Percentiles rank a stretch among this genome's conserved stretches.
These are phyloP conservation scores for Bipolaris cookei DNA, from an alignment of 2,329 filamentous ascomycete genomes.

Conservation along the genomic window DNA sequence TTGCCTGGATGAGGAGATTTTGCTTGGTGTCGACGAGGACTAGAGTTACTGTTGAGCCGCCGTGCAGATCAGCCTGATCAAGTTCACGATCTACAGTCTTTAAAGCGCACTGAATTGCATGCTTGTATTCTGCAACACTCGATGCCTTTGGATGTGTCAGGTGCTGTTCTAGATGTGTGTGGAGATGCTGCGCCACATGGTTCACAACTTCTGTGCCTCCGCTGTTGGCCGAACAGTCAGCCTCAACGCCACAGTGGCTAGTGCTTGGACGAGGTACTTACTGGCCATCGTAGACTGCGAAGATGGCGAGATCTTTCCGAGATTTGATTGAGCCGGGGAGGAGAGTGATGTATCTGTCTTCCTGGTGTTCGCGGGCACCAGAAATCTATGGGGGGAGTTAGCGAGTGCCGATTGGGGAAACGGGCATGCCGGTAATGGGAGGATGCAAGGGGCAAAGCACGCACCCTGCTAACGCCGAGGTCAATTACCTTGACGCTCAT, in stretches of 20 bases:
- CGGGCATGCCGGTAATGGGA: neutral
- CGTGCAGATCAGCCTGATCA: constrained; percentile 24
- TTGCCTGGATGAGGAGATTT: constrained; percentile 29
- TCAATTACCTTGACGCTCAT: constrained; percentile 26
- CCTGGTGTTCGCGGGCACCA: constrained; percentile 30
- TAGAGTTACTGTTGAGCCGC: constrained; percentile 34
- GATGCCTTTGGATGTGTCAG: constrained; percentile 20
- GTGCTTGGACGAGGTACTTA: constrained; percentile 9
- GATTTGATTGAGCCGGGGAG: constrained; percentile 26
- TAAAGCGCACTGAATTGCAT: constrained; percentile 32
- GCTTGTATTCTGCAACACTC: constrained; percentile 27
- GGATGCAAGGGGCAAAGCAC: constrained; percentile 11
- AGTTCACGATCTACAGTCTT: constrained; percentile 27
- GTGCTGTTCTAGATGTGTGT: constrained; percentile 29
- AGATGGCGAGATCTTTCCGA: constrained; percentile 32
- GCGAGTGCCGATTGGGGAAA: constrained; percentile 14
- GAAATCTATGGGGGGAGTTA: constrained; percentile 30
- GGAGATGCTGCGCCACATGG: constrained; percentile 24
- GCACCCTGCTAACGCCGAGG: constrained; percentile 24
- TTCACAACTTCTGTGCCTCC: constrained; percentile 29
- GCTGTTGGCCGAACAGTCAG: constrained; percentile 17
- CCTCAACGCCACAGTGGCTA: neutral
- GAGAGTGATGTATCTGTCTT: constrained; percentile 31
- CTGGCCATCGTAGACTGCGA: constrained; percentile 36
- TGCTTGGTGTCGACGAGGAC: constrained; percentile 31